Evolutionary conservation across 2,329 filamentous ascomycete genomes (phyloP).

Genomic region (Cordyceps cateniannulata): DNA sequence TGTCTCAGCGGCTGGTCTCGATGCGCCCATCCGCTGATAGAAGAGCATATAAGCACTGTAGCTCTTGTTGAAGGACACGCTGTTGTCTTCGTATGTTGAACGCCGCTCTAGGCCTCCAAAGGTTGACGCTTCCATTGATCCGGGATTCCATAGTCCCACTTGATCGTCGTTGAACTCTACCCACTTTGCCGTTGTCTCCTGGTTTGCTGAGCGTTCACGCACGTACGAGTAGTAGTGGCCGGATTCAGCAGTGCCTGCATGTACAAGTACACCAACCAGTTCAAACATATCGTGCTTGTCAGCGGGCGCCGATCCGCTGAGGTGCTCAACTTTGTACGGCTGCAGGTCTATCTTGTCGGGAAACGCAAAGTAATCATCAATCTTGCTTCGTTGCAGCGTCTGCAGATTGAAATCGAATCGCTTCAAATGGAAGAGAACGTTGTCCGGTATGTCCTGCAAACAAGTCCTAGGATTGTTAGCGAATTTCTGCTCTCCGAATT

Average conservation of each 20-base stretch:
- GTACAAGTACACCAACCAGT: constrained; percentile 89
- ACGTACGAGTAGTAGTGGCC: constrained; percentile 98
- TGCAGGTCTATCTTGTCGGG: constrained; percentile 78
- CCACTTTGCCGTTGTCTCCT: constrained; percentile 53
- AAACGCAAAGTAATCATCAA: constrained; percentile 92
- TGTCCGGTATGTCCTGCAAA: constrained; percentile 85
- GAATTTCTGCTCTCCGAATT: constrained; percentile 11
- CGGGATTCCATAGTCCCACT: constrained; percentile 69
- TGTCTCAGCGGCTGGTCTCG: constrained; percentile 30
- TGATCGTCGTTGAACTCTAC: constrained; percentile 92
- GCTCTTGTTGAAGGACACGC: constrained; percentile 55
- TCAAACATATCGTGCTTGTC: constrained; percentile 73
- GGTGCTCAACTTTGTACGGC: constrained; percentile 80
- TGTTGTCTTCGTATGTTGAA: constrained; percentile 37
- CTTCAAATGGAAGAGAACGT: constrained; percentile 92
- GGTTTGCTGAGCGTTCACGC: constrained; percentile 60
- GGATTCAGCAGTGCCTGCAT: constrained; percentile 85
- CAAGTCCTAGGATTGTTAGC: constrained; percentile 57
- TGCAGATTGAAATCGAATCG: constrained; percentile 76
- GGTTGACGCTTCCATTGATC: constrained; percentile 65
- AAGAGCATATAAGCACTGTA: constrained; percentile 98
- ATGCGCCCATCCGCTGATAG: constrained; percentile 72
- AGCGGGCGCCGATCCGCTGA: constrained; percentile 55
- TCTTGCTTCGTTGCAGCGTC: constrained; percentile 77
- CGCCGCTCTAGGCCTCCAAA: constrained; percentile 67